Base-by-base conservation (phyloP, 2,329 filamentous ascomycete genomes). In the Fusarium subtropicale region DNA sequence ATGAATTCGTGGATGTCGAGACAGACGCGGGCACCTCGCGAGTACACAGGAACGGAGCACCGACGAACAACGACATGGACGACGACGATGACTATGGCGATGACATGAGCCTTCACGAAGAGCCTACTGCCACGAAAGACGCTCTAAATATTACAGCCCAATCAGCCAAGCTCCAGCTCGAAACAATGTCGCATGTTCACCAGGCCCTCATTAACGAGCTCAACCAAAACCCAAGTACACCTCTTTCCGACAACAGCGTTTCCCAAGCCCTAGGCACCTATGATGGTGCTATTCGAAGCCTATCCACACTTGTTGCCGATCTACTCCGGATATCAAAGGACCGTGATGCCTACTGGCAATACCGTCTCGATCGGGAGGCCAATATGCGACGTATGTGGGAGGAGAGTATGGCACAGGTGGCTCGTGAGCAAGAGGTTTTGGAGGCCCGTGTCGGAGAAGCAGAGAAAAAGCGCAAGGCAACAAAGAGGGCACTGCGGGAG, bases 351-450 rank as follows among this genome's bases (percentile, higher is more conserved):
- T 97, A 97, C 78, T 99, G 96, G 96, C 95, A 98, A 79, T 97
- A 97, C 77, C 90, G 94, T 16, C 84, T 99, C 41, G 94, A 97
- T 72, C 91, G 94, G 56, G 96, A 99, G 81, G 90, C 91, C 44
- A 93, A 97, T 77, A 91, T 98, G 81, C 90, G 96, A 38, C 91
- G 92, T 63, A 92, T 99, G 89, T 99, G 96, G 96, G 96, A 99
- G 80, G 96, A 99, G 75, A 98, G 94, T 80, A 97, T 99, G 96
- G 94, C 96, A 12, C 90, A 94, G 74, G 92, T 99, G n/a, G 96
- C 94, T 20, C 90, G 89, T 58, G 96, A 99, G 78, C 96, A 99
- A 74, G 96, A 98, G 79, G 88, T 94, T 53, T 86, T 99, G 2
- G 93, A 98, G 77, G 92, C 89, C 36, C 91, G 90, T 60, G 92